Percentiles rank a stretch among this genome's conserved stretches.
phyloP scores from a whole-genome alignment of 1,139 yeast genomes.

The Kluyveromyces sp. region DNA sequence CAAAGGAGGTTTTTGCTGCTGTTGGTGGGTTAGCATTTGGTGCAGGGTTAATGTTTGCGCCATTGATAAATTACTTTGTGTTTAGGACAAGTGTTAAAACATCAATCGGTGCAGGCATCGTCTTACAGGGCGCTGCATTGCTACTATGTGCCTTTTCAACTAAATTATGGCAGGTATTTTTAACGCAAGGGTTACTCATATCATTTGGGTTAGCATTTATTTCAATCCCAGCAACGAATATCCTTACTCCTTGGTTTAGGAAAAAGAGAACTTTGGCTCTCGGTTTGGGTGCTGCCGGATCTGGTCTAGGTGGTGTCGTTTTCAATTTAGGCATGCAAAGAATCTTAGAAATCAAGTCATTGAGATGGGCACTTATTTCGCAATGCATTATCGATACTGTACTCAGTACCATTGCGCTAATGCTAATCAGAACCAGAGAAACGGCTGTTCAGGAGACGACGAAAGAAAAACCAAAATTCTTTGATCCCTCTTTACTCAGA shows the following conservation, averaged over 20 bases:
- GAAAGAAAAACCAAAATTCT: conserved; percentile 14
- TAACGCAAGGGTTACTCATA: conserved; percentile 57
- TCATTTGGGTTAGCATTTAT: conserved; percentile 52
- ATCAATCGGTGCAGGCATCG: conserved; percentile 35
- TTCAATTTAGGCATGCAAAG: conserved; percentile 34
- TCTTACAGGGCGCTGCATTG: conserved; percentile 44
- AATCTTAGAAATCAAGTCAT: conserved; percentile 36
- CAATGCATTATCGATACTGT: conserved; percentile 39
- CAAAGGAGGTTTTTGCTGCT: conserved; percentile 49
- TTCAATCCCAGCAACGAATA: conserved; percentile 44
- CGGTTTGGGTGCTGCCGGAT: conserved; percentile 44
- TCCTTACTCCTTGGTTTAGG: conserved; percentile 51
- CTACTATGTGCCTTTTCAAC: conserved; percentile 55
- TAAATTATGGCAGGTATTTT: conserved; percentile 47
- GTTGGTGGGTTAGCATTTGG: conserved; percentile 60
- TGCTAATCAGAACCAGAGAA: conserved; percentile 41
- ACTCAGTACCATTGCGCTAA: conserved; percentile 30
- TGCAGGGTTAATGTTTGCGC: conserved; percentile 47
- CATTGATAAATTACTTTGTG: conserved; percentile 35
- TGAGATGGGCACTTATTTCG: conserved; percentile 61
- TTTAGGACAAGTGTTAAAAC: conserved; percentile 21
- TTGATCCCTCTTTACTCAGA: conserved; percentile 35
- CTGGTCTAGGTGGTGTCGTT: conserved; percentile 45
- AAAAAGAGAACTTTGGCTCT: conserved; percentile 44
- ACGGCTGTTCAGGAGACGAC: conserved; percentile 30